Evolutionary conservation across 345 rosid genomes (phyloP), one percentile per base, ranked within the genome.

Genomic region (Salix caprea): DNA sequence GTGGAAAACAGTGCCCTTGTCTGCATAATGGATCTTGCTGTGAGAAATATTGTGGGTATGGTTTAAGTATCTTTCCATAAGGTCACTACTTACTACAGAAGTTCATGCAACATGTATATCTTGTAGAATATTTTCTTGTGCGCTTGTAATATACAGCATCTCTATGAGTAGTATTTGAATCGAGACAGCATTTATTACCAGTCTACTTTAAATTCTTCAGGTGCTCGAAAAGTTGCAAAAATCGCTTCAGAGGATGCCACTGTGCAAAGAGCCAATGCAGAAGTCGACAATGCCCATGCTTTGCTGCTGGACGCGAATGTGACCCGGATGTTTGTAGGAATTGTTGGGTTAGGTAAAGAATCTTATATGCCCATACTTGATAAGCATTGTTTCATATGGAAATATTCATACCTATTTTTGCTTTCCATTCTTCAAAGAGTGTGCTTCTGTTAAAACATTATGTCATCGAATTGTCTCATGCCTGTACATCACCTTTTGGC

Each of bases 231-330:
- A 90, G 96, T 85, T 96, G 98, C 86, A 96, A 96, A 84, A 96
- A 93, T 74, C 89, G 99, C 73, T 96, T 96, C 80, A 89, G 98
- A 86, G 99, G 99, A 82, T 96, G 98, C 83, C 99, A 96, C 80
- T 96, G 99, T 85, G 98, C 98, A 68, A 96, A 96, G 86, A 96
- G 99, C 77, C 98, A 93, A 83, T 93, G 99, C 88, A 90, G 99
- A 86, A 96, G 99, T 76, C 84, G 98, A 75, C 99, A 93, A 76
- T 96, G 99, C 79, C 99, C 99, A 16, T 96, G 99, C 85, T 96
- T 93, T 90, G 99, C 98, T 75, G 99, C 98, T 76, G 98, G 94
- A 16, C 93, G 98, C 66, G 99, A 96, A 88, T 96, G 99, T 79
- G 99, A 96, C 84, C 99, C 99, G 7, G 99, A 96, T 86, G 98